Percentiles rank a stretch among this genome's conserved stretches.
Conservation (phyloP, 2,329 filamentous ascomycete genomes). For the Ophiostoma pallidulum region DNA sequence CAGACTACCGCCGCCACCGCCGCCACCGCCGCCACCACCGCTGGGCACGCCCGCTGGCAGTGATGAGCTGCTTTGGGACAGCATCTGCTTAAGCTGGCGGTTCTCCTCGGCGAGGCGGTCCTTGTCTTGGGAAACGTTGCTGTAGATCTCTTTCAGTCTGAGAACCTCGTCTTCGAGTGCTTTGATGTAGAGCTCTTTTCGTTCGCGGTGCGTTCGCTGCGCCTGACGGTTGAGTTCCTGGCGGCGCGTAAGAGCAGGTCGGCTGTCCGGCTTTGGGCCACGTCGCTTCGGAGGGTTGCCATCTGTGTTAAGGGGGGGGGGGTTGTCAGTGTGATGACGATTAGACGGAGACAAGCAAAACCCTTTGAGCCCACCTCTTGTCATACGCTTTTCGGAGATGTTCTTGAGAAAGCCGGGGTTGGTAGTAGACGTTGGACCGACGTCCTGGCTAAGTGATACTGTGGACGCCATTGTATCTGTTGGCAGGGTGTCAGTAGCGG, state of each 20-base stretch:
- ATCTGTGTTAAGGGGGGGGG: conserved; percentile 41
- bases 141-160: conserved; percentile 77
- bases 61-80: conserved; percentile 44
- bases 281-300: conserved; percentile 79
- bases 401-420: conserved; percentile 57
- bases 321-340: background rate
- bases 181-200: conserved; percentile 95
- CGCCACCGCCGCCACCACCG: conserved; percentile 19
- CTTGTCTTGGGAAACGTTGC: conserved; percentile 64
- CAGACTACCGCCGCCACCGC: conserved; percentile 16
- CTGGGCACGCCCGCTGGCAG: conserved; percentile 14
- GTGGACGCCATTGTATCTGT: conserved; percentile 36
- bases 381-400: conserved; percentile 63
- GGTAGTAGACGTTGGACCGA: conserved; percentile 34
- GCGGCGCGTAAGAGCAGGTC: conserved; percentile 80
- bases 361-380: conserved; percentile 50
- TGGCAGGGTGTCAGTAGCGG: too few relatives aligned
- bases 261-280: conserved; percentile 93
- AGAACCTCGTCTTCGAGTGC: conserved; percentile 85
- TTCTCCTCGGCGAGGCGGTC: conserved; percentile 72
- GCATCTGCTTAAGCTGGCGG: conserved; percentile 52
- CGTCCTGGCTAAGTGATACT: conserved; percentile 33
- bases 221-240: conserved; percentile 95
- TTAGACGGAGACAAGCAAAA: too few relatives aligned
- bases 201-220: conserved; percentile 86